Base-by-base conservation (phyloP, 176 grass and related monocot genomes). In the Olyra latifolia region DNA sequence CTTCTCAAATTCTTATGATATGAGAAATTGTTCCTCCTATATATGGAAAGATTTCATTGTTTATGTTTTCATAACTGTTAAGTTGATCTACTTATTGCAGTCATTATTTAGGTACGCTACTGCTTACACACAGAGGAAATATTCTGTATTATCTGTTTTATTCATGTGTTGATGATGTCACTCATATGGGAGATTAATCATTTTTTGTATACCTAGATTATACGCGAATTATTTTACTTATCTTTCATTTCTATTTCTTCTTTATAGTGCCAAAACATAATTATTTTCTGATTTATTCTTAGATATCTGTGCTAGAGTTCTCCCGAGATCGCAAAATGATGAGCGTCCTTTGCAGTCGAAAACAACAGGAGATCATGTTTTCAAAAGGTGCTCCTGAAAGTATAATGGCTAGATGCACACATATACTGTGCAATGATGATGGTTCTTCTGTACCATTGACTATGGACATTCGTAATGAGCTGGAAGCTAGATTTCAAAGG, bases 301-400 rank as follows among this genome's bases (percentile, higher is more conserved):
- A 98, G 96, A 91, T 95, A 68, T 95, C 89, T 7, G 83, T 92
- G 68, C 78, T 98, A 67, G 96, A 98, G 75, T 98, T 98, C 72
- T 98, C 96, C 32, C 88, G 92, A 73, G 96, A 98, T 49, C 92
- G 96, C 71, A 98, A 98, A 87, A 95, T 98, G 96, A 98, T 98
- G 96, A 98, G 96, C n/a, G 75, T 91, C 65, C 92, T 98, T 78
- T 98, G 92, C 88, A 91, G 90, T 78, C 79, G 96, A 85, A 98
- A 98, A 74, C 87, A 91, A 61, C 96, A 91, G 54, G 92, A 98
- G 78, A 93, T 98, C 62, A 98, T 98, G 96, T 98, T 98, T 80
- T 98, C 96, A 27, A 98, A 98, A 91, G 96, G 96, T 83, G 96
- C 96, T 28, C 96, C 96, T 69, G 96, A 98, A 78, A 91, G 92